These are phyloP conservation scores for Neurospora sp. DNA, from an alignment of 495 filamentous ascomycete species.

Conservation along the genomic window DNA sequence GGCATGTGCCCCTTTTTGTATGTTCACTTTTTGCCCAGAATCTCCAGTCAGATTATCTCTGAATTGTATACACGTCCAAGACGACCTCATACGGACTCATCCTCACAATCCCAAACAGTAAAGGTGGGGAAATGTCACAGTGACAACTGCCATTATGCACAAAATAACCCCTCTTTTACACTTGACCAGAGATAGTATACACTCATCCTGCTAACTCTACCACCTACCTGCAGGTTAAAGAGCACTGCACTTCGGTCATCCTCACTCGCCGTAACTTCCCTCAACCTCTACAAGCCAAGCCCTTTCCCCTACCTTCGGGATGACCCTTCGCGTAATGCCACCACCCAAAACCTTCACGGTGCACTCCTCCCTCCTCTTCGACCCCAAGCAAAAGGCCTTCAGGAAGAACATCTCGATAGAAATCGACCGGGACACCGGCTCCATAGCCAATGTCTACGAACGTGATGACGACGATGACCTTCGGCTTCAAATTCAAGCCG, in stretches of 20 bases:
- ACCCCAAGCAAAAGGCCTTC: constrained; percentile 37
- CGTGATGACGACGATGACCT: constrained; percentile 12
- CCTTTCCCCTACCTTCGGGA: neutral
- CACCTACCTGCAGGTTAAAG: neutral
- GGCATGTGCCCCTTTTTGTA: neutral
- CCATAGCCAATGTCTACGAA: constrained; percentile 28
- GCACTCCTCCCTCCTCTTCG: constrained; percentile 40
- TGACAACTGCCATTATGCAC: neutral
- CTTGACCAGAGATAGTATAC: neutral
- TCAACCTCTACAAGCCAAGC: neutral
- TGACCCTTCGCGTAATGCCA: neutral
- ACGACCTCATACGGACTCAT: no score
- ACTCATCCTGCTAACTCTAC: neutral
- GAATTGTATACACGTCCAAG: neutral
- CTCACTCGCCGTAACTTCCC: neutral
- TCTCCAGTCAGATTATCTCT: no score
- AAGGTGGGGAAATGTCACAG: neutral
- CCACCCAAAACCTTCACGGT: constrained; percentile 21
- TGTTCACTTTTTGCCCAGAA: neutral
- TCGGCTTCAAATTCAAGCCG: neutral
- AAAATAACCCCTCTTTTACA: neutral
- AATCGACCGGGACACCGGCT: constrained; percentile 27
- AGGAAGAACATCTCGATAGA: constrained; percentile 31
- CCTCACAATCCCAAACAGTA: neutral
- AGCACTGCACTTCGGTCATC: neutral